Conservation (phyloP, 257 asterid genomes). For the Leptodermis oblonga region DNA sequence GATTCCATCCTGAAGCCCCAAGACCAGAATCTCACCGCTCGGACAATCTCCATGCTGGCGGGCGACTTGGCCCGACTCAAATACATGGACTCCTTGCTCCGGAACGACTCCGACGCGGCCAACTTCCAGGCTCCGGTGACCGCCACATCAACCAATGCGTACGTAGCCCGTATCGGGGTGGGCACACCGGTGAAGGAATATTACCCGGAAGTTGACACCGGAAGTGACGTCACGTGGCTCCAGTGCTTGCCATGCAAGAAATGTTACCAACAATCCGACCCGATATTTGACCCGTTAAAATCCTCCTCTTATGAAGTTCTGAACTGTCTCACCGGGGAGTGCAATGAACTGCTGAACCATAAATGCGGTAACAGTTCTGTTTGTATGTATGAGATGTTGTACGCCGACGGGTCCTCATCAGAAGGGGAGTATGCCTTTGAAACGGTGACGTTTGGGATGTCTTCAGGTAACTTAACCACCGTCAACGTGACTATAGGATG, state of each 20-base stretch:
- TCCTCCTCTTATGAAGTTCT: too few relatives aligned
- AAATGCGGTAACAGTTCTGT: too few relatives aligned
- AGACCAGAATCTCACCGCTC: background rate
- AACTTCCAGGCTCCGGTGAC: too few relatives aligned
- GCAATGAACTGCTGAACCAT: too few relatives aligned
- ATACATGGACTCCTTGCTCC: too few relatives aligned
- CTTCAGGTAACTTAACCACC: too few relatives aligned
- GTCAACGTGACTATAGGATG: slow-evolving; percentile 18
- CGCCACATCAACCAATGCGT: slow-evolving; percentile 82
- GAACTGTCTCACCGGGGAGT: background rate
- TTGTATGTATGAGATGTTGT: too few relatives aligned
- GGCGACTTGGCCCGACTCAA: too few relatives aligned
- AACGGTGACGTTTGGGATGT: background rate
- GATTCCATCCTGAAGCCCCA: background rate
- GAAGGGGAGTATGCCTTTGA: background rate
- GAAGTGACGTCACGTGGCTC: slow-evolving; percentile 66
- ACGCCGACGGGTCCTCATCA: background rate
- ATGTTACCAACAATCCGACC: slow-evolving; percentile 53
- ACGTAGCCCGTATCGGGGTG: slow-evolving; percentile 52
- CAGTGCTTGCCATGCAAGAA: slow-evolving; percentile 59
- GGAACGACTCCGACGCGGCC: too few relatives aligned
- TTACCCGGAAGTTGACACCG: slow-evolving; percentile 46
- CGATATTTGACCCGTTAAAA: slow-evolving; percentile 47
- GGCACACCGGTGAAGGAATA: slow-evolving; percentile 45
- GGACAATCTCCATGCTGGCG: too few relatives aligned